Evolutionary conservation across 2,329 filamentous ascomycete genomes (phyloP).

Genomic region (Colletotrichum tropicale): DNA sequence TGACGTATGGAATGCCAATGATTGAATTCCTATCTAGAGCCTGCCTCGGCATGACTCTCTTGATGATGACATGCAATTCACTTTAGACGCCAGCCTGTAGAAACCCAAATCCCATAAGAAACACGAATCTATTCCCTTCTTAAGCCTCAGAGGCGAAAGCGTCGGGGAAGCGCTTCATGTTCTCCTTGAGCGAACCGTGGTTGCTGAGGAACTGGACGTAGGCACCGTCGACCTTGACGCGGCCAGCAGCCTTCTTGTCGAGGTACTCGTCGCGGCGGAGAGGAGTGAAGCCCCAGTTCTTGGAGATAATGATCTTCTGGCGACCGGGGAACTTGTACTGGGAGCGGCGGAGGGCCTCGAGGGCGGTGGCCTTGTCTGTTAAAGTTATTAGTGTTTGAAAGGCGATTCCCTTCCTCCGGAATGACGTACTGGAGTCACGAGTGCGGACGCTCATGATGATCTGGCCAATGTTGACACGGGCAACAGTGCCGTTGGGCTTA

Average conservation of each 20-base stretch:
- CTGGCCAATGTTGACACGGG: conserved; percentile 99
- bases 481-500: conserved; percentile 98
- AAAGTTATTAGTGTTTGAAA: conserved; percentile 27
- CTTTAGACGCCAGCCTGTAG: conserved; percentile 45
- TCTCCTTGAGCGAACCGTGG: conserved; percentile 83
- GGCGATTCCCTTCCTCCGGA: neutral
- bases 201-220: conserved; percentile 99
- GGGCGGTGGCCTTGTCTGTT: conserved; percentile 84
- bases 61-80: conserved; percentile 43
- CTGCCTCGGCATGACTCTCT: conserved; percentile 21
- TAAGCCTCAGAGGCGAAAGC: conserved; percentile 74
- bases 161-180: conserved; percentile 94
- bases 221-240: conserved; percentile 95
- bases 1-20: conserved; percentile 23
- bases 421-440: conserved; percentile 82
- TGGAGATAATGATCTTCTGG: conserved; percentile 99
- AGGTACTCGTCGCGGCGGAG: conserved; percentile 98
- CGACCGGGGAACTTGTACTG: conserved; percentile 99
- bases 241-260: conserved; percentile 90
- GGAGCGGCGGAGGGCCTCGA: conserved; percentile 97
- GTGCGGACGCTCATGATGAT: conserved; percentile 97
- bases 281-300: conserved; percentile 99
- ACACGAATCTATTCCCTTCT: conserved; percentile 26
- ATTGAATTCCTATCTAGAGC: conserved; percentile 25
- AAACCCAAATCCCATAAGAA: conserved; percentile 40